Base-by-base conservation (phyloP, 1,139 yeast species). In the Protomyces gravidus region DNA sequence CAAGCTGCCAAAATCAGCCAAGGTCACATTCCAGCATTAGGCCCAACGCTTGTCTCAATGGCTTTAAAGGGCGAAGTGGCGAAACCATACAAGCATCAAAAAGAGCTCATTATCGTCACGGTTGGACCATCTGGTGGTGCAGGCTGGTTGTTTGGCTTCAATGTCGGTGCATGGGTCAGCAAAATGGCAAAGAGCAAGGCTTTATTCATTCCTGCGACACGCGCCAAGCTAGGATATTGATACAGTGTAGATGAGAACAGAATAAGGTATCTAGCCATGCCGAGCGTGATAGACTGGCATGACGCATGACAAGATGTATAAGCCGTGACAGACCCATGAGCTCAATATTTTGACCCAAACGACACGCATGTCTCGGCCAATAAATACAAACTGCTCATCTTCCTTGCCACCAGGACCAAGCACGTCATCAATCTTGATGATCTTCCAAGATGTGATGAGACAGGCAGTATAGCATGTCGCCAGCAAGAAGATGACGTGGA, bases 381-480 rank as follows among this genome's bases (percentile, higher is more conserved):
- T 98, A 0, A 98, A 98, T 5, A 89, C 85, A 69, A 94, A 94
- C 65, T 89, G 95, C 5, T 95, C 96, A 63, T 85, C 86, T 66
- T 88, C 95, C 67, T 85, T 84, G 13, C 58, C 62, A 9, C 50
- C 51, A 11, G 27, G 27, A 13, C 33, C 26, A 17, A 33, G 19
- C 17, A 47, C 60, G 28, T 50, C 52, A 45, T 60, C 59, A n/a
- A 55, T 32, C 49, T 21, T 36, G 48, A 56, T 45, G 25, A 62
- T 50, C 45, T 58, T 50, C 64, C 64, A 62, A 9, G 59, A 87
- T 0, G 98, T 94, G 63, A 94, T 77, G 64, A 94, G 76, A 0
- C 96, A 89, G 1, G 98, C 97, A 53, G 92, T 90, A 81, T 95
- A 94, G 72, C 92, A 98, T 0, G 98, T 92, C 0, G 98, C 98